Conservation (phyloP, 2,329 filamentous ascomycete genomes). For the Didymella pomorum region DNA sequence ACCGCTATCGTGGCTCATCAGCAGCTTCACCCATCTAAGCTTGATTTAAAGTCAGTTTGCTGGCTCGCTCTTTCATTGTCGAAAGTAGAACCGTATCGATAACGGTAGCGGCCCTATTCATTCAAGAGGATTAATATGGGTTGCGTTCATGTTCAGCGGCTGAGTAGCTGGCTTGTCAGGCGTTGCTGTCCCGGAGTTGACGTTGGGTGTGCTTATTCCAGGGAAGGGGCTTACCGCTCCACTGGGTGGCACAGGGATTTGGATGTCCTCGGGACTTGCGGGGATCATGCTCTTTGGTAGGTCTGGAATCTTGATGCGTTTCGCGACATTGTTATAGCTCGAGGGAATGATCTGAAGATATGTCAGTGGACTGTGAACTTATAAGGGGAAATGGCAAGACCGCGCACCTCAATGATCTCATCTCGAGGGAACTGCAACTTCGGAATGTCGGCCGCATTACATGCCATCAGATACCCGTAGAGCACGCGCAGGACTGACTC, state of each 20-base stretch:
- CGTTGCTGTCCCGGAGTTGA: constrained; percentile 39
- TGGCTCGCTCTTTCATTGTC: constrained; percentile 36
- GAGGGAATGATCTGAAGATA: constrained; percentile 81
- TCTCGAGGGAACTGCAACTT: constrained; percentile 92
- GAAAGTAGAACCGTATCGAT: constrained; percentile 29
- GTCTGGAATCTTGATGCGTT: constrained; percentile 83
- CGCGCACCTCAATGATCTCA: constrained; percentile 86
- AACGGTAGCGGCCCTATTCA: constrained; percentile 28
- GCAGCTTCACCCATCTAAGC: constrained; percentile 24
- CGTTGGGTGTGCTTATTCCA: constrained; percentile 50
- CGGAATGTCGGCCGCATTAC: constrained; percentile 93
- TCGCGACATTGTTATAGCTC: constrained; percentile 95
- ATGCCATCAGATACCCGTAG: constrained; percentile 98
- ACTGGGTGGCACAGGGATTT: constrained; percentile 74
- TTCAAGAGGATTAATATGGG: constrained; percentile 43
- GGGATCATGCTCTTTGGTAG: constrained; percentile 73
- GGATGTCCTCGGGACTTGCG: constrained; percentile 80
- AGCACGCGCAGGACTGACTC: constrained; percentile 96
- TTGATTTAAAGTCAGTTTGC: constrained; percentile 30
- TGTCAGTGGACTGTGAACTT: constrained; percentile 18
- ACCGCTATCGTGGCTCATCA: constrained; percentile 7
- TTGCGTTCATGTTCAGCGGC: constrained; percentile 38
- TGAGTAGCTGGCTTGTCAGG: constrained; percentile 28
- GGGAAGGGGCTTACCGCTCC: constrained; percentile 56
- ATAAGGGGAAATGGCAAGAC: background rate